Evolutionary conservation across 306 rosid genomes (phyloP).

Genomic region (Begonia fuchsioides): DNA sequence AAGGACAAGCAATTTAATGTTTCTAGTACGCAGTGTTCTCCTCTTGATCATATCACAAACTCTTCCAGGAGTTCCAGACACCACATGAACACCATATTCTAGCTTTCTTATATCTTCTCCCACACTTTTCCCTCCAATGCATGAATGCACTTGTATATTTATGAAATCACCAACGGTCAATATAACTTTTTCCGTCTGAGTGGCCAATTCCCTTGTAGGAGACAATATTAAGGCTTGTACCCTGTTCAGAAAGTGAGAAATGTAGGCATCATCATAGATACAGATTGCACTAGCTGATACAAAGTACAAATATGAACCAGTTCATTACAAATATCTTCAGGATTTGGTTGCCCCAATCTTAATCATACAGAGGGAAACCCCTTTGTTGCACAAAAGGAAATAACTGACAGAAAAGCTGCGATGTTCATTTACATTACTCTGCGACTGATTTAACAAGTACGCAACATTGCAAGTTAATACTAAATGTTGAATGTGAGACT

Average conservation of each 20-base stretch:
- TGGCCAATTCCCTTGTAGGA: conserved; percentile 90
- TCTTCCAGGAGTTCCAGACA: conserved; percentile 98
- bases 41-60: conserved; percentile 98
- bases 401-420: no score
- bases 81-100: conserved; percentile 93
- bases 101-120: conserved; percentile 93
- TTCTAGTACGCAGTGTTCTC: conserved; percentile 85
- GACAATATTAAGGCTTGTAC: conserved; percentile 87
- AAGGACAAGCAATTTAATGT: conserved; percentile 68
- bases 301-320: no score
- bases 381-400: no score
- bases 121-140: conserved; percentile 92
- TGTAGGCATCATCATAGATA: not conserved
- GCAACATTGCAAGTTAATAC: no score
- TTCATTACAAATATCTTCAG: no score
- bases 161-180: conserved; percentile 83
- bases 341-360: no score
- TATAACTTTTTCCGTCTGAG: conserved; percentile 88
- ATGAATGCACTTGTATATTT: conserved; percentile 81
- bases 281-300: no score
- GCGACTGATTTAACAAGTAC: no score
- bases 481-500: no score
- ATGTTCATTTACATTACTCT: no score
- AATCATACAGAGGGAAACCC: no score
- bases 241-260: conserved; percentile 19